phyloP scores from a whole-genome alignment of 139 green algal genomes.

The Coelastrella sp. region DNA sequence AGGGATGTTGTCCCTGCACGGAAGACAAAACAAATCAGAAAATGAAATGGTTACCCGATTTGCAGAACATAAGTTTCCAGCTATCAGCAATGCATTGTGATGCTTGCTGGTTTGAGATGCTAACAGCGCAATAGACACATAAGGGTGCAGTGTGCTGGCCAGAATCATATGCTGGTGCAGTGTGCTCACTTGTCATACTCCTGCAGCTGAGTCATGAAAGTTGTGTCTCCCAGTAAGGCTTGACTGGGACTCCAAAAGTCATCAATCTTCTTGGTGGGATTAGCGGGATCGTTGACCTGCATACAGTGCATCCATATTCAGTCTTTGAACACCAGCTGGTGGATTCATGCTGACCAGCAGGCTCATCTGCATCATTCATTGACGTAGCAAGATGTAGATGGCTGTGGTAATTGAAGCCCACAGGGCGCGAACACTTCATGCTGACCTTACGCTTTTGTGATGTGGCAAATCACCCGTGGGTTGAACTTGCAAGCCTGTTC shows the following conservation, averaged over 20 bases:
- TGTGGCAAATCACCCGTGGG: too few relatives aligned
- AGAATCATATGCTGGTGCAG: neutral
- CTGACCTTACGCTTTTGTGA: too few relatives aligned
- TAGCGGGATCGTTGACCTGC: conserved; percentile 43
- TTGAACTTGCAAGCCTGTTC: conserved; percentile 48
- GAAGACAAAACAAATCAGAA: too few relatives aligned
- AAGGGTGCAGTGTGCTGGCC: too few relatives aligned
- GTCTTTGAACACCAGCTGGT: neutral
- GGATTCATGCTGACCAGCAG: neutral
- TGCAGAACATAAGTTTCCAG: too few relatives aligned
- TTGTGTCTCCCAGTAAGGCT: conserved; percentile 67
- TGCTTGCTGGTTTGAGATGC: neutral
- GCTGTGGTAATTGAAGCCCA: too few relatives aligned
- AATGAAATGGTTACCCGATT: too few relatives aligned
- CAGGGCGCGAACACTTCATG: too few relatives aligned
- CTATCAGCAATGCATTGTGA: neutral
- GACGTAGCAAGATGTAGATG: too few relatives aligned
- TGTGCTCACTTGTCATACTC: conserved; percentile 75
- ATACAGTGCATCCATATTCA: neutral
- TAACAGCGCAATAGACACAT: too few relatives aligned
- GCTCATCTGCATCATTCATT: too few relatives aligned
- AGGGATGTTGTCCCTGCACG: conserved; percentile 34
- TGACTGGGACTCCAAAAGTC: conserved; percentile 87
- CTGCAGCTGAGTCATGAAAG: conserved; percentile 69
- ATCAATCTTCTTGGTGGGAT: conserved; percentile 72